Percentiles rank a stretch among this genome's conserved stretches.
Conservation (phyloP, 805 yeast genomes). For the Spathaspora boniae region DNA sequence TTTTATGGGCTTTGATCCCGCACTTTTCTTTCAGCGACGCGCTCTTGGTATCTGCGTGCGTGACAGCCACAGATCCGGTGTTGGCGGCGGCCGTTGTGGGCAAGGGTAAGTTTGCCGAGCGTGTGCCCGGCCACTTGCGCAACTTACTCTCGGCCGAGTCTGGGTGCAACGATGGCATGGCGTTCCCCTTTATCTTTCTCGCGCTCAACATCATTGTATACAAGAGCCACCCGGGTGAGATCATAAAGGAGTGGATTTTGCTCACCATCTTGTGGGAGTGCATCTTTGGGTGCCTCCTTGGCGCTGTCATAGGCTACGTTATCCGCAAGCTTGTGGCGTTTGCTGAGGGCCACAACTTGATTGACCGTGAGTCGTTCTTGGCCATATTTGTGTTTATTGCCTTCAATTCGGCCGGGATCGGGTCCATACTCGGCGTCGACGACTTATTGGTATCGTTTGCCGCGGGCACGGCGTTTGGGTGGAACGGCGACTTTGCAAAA, state of each 20-base stretch:
- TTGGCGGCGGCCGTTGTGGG: slow-evolving; percentile 95
- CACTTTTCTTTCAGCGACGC: slow-evolving; percentile 68
- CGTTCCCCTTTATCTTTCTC: slow-evolving; percentile 80
- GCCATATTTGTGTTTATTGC: slow-evolving; percentile 82
- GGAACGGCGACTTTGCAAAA: slow-evolving; percentile 88
- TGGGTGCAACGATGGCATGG: slow-evolving; percentile 94
- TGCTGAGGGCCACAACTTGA: slow-evolving; percentile 65
- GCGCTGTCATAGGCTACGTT: slow-evolving; percentile 65
- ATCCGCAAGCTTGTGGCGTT: slow-evolving; percentile 69
- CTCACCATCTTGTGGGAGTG: slow-evolving; percentile 80
- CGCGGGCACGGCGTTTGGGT: slow-evolving; percentile 90
- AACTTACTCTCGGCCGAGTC: slow-evolving; percentile 82
- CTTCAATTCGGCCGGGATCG: slow-evolving; percentile 83
- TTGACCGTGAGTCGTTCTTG: slow-evolving; percentile 85
- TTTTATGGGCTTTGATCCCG: slow-evolving; percentile 76
- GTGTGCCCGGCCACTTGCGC: slow-evolving; percentile 91
- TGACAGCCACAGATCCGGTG: slow-evolving; percentile 94
- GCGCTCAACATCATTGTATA: slow-evolving; percentile 67
- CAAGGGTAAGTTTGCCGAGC: slow-evolving; percentile 84
- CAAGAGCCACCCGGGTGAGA: slow-evolving; percentile 60
- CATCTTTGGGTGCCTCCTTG: slow-evolving; percentile 71
- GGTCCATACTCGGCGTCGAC: slow-evolving; percentile 83
- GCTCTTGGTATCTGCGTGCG: slow-evolving; percentile 76
- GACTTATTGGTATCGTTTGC: slow-evolving; percentile 86
- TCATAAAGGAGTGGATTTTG: slow-evolving; percentile 77